Conservation (phyloP, 441 rosid species). For the Metrosideros polymorpha region DNA sequence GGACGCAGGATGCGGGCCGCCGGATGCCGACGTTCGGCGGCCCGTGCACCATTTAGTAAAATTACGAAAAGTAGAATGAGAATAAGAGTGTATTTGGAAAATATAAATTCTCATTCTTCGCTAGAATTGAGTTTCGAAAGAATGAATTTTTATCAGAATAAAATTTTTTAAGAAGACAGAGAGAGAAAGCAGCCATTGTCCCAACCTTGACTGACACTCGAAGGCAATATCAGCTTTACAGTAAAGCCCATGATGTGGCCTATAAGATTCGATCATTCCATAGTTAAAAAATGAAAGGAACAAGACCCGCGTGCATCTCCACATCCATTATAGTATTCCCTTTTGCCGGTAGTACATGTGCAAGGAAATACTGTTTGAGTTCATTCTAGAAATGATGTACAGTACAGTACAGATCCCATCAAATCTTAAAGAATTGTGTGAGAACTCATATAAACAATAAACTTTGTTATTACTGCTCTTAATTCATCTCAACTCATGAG, state of each 20-base stretch:
- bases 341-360: not conserved
- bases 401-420: not conserved
- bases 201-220: not conserved
- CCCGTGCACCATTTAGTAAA: too few species aligned
- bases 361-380: not conserved
- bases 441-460: not conserved
- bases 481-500: not conserved
- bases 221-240: not conserved
- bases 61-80: too few species aligned
- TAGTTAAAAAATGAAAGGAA: not conserved
- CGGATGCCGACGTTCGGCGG: too few species aligned
- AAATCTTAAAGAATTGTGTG: not conserved
- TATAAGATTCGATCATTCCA: not conserved
- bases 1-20: too few species aligned
- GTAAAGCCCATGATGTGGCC: not conserved
- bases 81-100: too few species aligned
- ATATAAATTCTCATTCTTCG: too few species aligned
- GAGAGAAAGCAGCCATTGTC: not conserved
- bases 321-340: not conserved
- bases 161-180: too few species aligned
- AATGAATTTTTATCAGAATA: too few species aligned
- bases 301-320: not conserved
- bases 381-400: not conserved
- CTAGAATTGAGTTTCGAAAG: too few species aligned
- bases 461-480: not conserved